A percentile compares a stretch with the other conserved stretches of the same genome.
phyloP scores from a whole-genome alignment of 108 stramenopile species.

The Discostella stelligeroides region DNA sequence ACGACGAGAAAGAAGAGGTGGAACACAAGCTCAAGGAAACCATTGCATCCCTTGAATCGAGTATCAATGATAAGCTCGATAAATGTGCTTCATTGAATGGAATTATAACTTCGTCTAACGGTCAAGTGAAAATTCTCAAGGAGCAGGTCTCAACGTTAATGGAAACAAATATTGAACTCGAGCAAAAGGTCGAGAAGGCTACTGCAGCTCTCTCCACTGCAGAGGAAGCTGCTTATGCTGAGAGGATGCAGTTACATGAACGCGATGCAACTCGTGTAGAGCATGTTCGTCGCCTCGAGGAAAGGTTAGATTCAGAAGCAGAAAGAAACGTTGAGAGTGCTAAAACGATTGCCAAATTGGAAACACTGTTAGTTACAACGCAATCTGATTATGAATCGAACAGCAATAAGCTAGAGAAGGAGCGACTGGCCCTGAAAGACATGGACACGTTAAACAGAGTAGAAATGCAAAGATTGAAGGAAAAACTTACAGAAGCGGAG shows the following conservation, averaged over 20 bases:
- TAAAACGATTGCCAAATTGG: not conserved
- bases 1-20: not conserved
- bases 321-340: not conserved
- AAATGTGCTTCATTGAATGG: not conserved
- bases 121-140: not conserved
- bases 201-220: not conserved
- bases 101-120: not conserved
- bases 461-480: not conserved
- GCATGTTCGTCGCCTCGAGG: constrained; percentile 1
- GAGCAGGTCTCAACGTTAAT: not conserved
- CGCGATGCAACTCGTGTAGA: not conserved
- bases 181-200: not conserved
- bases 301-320: constrained; percentile 2
- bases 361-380: not conserved
- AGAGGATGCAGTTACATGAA: constrained; percentile 4
- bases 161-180: not conserved
- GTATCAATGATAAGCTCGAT: not conserved
- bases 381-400: not conserved
- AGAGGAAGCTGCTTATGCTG: not conserved
- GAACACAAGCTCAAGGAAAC: not conserved
- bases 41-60: not conserved
- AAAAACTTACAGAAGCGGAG: not conserved
- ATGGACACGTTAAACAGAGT: too few species aligned
- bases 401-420: too few species aligned
- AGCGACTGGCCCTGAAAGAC: too few species aligned